Evolutionary conservation across 371 early-diverging fungal genomes (phyloP).

Genomic region (Mucor ambiguus): DNA sequence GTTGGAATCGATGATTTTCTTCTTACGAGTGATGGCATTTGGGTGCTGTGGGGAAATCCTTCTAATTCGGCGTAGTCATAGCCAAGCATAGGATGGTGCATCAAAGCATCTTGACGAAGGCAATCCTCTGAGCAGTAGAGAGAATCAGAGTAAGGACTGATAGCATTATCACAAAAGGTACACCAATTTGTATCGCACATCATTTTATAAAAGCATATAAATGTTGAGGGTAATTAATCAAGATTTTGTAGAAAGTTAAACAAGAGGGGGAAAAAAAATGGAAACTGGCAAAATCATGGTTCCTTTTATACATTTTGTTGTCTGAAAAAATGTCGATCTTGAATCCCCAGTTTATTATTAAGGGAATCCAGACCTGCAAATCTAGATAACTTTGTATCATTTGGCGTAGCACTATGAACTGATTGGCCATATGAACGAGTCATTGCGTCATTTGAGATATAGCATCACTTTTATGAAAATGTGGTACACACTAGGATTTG

Average conservation of each 20-base stretch:
- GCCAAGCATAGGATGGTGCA: slow-evolving; percentile 36
- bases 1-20: slow-evolving; percentile 22
- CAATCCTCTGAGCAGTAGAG: slow-evolving; percentile 39
- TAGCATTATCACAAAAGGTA: slow-evolving; percentile 39
- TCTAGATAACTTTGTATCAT: slow-evolving; percentile 2
- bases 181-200: slow-evolving; percentile 42
- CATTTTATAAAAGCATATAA: background rate
- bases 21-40: slow-evolving; percentile 8
- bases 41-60: slow-evolving; percentile 26
- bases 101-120: slow-evolving; percentile 32
- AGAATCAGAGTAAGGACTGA: slow-evolving; percentile 31
- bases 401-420: background rate
- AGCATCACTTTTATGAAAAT: background rate
- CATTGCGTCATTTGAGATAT: background rate
- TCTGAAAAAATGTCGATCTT: background rate
- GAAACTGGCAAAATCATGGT: background rate
- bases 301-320: background rate
- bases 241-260: background rate
- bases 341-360: background rate
- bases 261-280: background rate
- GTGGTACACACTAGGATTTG: background rate
- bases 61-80: slow-evolving; percentile 39
- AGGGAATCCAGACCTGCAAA: slow-evolving; percentile 3
- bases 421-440: background rate
- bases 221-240: background rate